phyloP scores from a whole-genome alignment of 2,329 filamentous ascomycete genomes.

The Pseudocercospora fijiensis region DNA sequence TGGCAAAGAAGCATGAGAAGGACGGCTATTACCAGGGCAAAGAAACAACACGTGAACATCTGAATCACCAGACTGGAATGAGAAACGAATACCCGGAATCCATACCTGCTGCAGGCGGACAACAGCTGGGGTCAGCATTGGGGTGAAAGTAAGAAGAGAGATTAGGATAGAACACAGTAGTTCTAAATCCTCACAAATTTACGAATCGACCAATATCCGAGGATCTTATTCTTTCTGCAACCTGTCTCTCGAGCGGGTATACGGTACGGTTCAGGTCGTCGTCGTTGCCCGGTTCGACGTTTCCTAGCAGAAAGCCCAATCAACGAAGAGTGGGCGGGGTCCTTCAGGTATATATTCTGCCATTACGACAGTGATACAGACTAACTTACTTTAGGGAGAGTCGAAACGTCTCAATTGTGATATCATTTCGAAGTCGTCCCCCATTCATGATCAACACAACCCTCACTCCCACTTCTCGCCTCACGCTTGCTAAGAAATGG shows the following conservation, averaged over 20 bases:
- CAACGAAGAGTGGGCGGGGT: no score
- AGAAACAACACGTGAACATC: not conserved
- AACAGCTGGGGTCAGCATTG: slow-evolving; percentile 33
- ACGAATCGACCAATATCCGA: no score
- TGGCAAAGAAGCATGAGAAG: not conserved
- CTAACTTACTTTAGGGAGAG: no score
- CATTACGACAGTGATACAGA: no score
- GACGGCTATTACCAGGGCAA: not conserved
- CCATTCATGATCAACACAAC: not conserved
- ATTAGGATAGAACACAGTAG: not conserved
- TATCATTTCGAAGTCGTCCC: not conserved
- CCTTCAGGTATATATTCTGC: no score
- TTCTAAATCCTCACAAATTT: no score
- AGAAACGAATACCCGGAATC: slow-evolving; percentile 18
- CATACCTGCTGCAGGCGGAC: slow-evolving; percentile 36
- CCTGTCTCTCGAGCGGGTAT: no score
- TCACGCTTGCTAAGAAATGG: not conserved
- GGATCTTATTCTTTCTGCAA: no score
- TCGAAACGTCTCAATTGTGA: not conserved
- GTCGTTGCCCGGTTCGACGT: no score
- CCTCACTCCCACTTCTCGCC: not conserved
- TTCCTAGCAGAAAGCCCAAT: no score
- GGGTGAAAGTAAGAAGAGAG: slow-evolving; percentile 34
- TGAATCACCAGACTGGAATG: not conserved
- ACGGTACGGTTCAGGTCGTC: no score